Percentiles rank a stretch among this genome's conserved stretches.
Conservation (phyloP, 352 stramenopile genomes). For the Blastocystis sp. region DNA sequence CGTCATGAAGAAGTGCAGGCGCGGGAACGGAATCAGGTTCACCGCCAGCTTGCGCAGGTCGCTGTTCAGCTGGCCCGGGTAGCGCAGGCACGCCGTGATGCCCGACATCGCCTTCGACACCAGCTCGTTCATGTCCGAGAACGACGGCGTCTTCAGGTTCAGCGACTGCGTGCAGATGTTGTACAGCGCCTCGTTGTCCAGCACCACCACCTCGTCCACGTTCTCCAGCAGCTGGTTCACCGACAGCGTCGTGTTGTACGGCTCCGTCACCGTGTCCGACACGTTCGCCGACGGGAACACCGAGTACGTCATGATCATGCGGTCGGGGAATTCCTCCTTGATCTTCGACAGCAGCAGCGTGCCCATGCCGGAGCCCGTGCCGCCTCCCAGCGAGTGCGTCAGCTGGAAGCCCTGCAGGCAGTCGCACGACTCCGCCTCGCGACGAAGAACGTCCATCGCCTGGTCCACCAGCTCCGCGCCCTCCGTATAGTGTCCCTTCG, state of each 20-base stretch:
- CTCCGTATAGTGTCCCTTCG: constrained; percentile 98
- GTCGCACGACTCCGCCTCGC: constrained; percentile 94
- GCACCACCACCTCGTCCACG: constrained; percentile 96
- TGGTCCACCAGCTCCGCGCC: constrained; percentile 95
- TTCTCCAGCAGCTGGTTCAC: constrained; percentile 99
- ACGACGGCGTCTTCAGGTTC: constrained; percentile 95
- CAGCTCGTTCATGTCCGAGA: constrained; percentile 96
- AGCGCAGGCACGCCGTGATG: constrained; percentile 95
- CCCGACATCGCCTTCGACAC: constrained; percentile 95
- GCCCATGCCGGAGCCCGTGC: constrained; percentile 96
- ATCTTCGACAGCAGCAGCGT: constrained; percentile 97
- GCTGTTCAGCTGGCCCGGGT: constrained; percentile 96
- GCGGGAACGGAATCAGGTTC: constrained; percentile 97
- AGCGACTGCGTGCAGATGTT: constrained; percentile 99
- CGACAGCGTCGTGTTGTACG: constrained; percentile 98
- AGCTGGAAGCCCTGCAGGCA: constrained; percentile 98
- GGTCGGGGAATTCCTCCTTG: constrained; percentile 95
- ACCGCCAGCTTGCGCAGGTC: constrained; percentile 95
- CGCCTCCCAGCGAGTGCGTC: constrained; percentile 96
- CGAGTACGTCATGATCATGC: constrained; percentile 98
- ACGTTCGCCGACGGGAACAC: constrained; percentile 92
- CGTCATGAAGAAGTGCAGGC: constrained; percentile 99
- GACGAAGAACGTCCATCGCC: constrained; percentile 94
- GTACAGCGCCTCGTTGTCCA: constrained; percentile 99
- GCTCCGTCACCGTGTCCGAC: constrained; percentile 96